These are phyloP conservation scores for Akanthomyces lecanii DNA, from an alignment of 2,329 filamentous ascomycete species.

Conservation along the genomic window DNA sequence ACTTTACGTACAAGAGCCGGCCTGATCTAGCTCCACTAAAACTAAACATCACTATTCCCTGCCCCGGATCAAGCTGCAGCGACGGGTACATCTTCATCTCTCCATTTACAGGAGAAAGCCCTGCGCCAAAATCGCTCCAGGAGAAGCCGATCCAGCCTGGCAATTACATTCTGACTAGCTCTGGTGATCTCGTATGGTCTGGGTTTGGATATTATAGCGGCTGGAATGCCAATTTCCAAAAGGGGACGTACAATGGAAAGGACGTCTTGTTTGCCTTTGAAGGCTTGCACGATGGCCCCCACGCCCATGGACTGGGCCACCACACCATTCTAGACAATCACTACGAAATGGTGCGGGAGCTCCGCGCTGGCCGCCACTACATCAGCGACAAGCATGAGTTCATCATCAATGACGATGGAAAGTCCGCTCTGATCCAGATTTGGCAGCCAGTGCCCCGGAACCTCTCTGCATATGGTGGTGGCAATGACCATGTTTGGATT, in stretches of 20 bases:
- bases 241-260: slow-evolving; percentile 44
- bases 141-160: too few relatives aligned
- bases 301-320: slow-evolving; percentile 53
- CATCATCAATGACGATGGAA: slow-evolving; percentile 46
- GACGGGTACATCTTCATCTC: too few relatives aligned
- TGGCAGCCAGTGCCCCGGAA: slow-evolving; percentile 47
- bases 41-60: too few relatives aligned
- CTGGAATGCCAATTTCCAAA: slow-evolving; percentile 52
- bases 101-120: too few relatives aligned
- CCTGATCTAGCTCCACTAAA: too few relatives aligned
- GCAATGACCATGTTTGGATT: slow-evolving; percentile 50
- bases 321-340: slow-evolving; percentile 48
- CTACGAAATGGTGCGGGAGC: slow-evolving; percentile 50
- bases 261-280: slow-evolving; percentile 52
- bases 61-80: too few relatives aligned
- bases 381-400: slow-evolving; percentile 54
- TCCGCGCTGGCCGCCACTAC: slow-evolving; percentile 48
- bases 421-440: slow-evolving; percentile 50
- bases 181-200: slow-evolving; percentile 53
- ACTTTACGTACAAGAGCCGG: too few relatives aligned
- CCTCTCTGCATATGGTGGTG: slow-evolving; percentile 42
- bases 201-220: slow-evolving; percentile 49
- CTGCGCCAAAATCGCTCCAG: too few relatives aligned
- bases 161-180: neutral
- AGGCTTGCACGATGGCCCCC: slow-evolving; percentile 46